phyloP scores from a whole-genome alignment of 2,329 filamentous ascomycete species.

The Dothistroma septosporum region DNA sequence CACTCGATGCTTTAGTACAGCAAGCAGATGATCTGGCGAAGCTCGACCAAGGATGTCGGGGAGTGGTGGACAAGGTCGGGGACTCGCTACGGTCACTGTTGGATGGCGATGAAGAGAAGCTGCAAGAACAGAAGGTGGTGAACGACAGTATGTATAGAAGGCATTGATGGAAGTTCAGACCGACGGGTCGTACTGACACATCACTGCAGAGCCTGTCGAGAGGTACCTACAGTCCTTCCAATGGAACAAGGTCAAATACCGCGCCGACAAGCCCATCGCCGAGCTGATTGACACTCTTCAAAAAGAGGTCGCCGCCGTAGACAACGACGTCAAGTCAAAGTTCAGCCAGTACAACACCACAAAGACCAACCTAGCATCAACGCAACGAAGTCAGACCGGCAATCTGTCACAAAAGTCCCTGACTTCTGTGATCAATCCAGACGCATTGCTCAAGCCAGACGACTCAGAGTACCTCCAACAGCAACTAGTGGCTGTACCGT shows the following conservation, averaged over 20 bases:
- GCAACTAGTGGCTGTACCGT: constrained; percentile 85
- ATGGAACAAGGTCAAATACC: constrained; percentile 98
- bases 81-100: constrained; percentile 80
- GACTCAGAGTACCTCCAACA: constrained; percentile 92
- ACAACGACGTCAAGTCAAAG: constrained; percentile 93
- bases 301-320: constrained; percentile 87
- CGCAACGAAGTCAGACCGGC: constrained; percentile 86
- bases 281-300: constrained; percentile 85
- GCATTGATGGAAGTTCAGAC: not conserved
- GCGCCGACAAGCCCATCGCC: constrained; percentile 81
- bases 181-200: constrained; percentile 12
- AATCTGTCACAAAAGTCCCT: constrained; percentile 94
- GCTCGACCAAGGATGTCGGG: constrained; percentile 74
- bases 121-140: constrained; percentile 82
- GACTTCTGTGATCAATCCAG: constrained; percentile 77
- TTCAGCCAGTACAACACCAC: constrained; percentile 90
- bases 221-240: constrained; percentile 83
- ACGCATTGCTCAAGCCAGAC: constrained; percentile 69
- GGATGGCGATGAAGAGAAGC: constrained; percentile 77
- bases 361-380: constrained; percentile 74
- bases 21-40: constrained; percentile 94
- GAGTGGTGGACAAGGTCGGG: constrained; percentile 79
- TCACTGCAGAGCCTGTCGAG: constrained; percentile 76
- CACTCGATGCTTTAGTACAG: constrained; percentile 87
- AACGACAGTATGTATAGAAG: constrained; percentile 71